Evolutionary conservation across 345 rosid species (phyloP), one percentile per base, ranked within the genome.

Genomic region (Geranium brycei): DNA sequence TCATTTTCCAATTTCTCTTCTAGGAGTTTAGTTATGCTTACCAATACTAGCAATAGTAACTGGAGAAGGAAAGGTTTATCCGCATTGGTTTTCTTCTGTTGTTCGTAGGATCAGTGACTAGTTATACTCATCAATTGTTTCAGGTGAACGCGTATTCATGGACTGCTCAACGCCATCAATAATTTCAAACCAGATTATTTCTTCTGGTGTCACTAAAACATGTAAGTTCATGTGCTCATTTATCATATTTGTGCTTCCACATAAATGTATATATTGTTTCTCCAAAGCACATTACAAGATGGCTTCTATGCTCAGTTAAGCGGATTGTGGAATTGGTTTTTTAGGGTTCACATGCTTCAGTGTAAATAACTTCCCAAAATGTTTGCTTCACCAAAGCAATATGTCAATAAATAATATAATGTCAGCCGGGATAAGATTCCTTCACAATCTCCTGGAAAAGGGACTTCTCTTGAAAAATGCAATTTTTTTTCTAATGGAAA

Each of bases 121-220:
- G 1, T 61, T 8, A 8, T 47, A 47, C 3, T 4, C n/a, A 15
- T 15, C 17, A 6, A 30, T 35, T 17, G 55, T 73, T 79, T 73
- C 88, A 93, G 99, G 99, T 69, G 99, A 93, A 75, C 80, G 75
- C 63, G 75, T 83, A 66, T 90, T 93, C 66, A 71, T 93, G 76
- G 96, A 89, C 64, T 73, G 81, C 69, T 86, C 95, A 13, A 73
- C 84, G 17, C 70, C 86, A 57, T 62, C 83, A 55, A 66, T 88
- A 38, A 70, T 82, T 67, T 83, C 96, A 16, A 86, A 80, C 78
- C 90, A 84, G 69, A 79, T 85, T 60, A 77, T 92, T 64, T 80
- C 96, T 19, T 72, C 85, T 61, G 82, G 90, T 72, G 81, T 86
- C 68, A 72, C 72, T 63, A 86, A 81, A 80, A 78, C 87, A 74